Evolutionary conservation across 495 filamentous ascomycete genomes (phyloP), one percentile per base, ranked within the genome.

Genomic region (Neurospora sp.): DNA sequence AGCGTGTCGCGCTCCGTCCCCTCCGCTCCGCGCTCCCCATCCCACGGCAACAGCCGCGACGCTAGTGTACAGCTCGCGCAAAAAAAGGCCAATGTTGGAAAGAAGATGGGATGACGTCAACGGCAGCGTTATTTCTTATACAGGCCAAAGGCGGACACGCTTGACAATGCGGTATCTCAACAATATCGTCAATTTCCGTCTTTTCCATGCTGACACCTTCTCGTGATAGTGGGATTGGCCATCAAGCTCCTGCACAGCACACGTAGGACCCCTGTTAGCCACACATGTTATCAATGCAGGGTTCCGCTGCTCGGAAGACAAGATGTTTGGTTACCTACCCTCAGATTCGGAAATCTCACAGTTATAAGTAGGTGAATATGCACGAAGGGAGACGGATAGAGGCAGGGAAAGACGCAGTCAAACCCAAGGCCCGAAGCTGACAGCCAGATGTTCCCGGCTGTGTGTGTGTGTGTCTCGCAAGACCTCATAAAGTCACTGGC

Each of bases 81-180:
- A 31, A 48, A 44, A 44, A 37, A 35, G 53, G 14, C 53, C 53
- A 65, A 35, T 14, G 48, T 65, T 61, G 48, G 48, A 61, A 16
- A 59, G 65, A 61, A 41, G 18, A 40, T 10, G 48, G 22, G 16
- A 71, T 75, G 76, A 77, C 76, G 76, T 77, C 74, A 61, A 72
- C 59, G 72, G 74, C 53, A 35, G 53, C 53, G 14, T 65, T 37
- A 35, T 37, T 18, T 65, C 27, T 37, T 27, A 35, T 16, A 65
- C 53, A 14, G 48, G 22, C 53, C 53, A 37, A 35, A 65, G 35
- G 14, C 27, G 7, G 14, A 61, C 53, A 65, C 12, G 27, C 53
- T 65, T 65, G 14, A 65, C 53, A 65, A 35, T 35, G 3, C 27
- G 12, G 27, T 4, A 65, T 65, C 27, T 18, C 27, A 9, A 16